Evolutionary conservation across 2,329 filamentous ascomycete species (phyloP).

Genomic region (Pleochaeta shiraiana): DNA sequence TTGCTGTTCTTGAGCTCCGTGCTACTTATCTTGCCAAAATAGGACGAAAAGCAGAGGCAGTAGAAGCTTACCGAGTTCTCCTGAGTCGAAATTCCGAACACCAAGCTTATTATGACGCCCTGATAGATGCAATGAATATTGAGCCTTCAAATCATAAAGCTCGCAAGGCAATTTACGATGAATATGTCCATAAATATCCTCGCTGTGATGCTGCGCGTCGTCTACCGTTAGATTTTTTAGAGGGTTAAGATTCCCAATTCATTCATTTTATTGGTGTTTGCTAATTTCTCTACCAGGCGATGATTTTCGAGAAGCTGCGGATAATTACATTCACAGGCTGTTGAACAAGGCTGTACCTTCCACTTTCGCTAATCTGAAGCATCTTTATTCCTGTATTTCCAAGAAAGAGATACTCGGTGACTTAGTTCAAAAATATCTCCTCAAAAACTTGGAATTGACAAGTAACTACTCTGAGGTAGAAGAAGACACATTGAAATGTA

Average conservation of each 20-base stretch:
- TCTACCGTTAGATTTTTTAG: conserved; percentile 73
- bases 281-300: conserved; percentile 31
- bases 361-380: conserved; percentile 90
- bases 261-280: conserved; percentile 4
- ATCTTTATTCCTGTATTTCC: conserved; percentile 55
- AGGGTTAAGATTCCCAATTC: conserved; percentile 28
- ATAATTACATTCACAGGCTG: conserved; percentile 63
- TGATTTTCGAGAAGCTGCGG: conserved; percentile 56
- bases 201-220: conserved; percentile 69
- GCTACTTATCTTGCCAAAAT: conserved; percentile 70
- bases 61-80: conserved; percentile 57
- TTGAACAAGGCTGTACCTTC: conserved; percentile 86
- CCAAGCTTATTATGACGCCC: conserved; percentile 60
- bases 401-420: conserved; percentile 62
- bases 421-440: conserved; percentile 58
- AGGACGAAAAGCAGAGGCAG: conserved; percentile 57
- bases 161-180: conserved; percentile 54
- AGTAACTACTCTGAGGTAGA: conserved; percentile 22
- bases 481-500: conserved; percentile 36
- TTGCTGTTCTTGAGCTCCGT: conserved; percentile 65
- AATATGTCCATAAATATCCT: conserved; percentile 61
- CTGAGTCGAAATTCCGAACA: conserved; percentile 78
- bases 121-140: conserved; percentile 48
- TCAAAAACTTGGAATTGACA: conserved; percentile 27
- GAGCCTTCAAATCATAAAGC: conserved; percentile 35